Conservation (phyloP, 1,284 basidiomycete species). For the Mrakiaceae sp. region DNA sequence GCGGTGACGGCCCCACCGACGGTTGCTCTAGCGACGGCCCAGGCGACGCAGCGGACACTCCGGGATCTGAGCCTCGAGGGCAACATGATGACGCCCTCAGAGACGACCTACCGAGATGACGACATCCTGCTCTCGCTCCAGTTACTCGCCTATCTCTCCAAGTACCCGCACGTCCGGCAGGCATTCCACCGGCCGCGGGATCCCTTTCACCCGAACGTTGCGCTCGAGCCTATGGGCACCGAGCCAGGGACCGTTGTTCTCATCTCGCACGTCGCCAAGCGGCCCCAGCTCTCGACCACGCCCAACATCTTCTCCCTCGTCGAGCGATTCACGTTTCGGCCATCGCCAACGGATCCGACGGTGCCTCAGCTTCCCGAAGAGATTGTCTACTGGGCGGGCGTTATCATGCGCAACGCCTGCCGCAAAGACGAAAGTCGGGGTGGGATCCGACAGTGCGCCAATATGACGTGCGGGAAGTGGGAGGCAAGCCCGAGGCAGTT, state of each 20-base stretch:
- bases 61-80: conserved; percentile 17
- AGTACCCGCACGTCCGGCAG: conserved; percentile 95
- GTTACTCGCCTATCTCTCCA: conserved; percentile 89
- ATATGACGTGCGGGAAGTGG: conserved; percentile 95
- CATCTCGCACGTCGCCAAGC: conserved; percentile 35
- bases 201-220: conserved; percentile 36
- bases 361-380: conserved; percentile 68
- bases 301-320: conserved; percentile 93
- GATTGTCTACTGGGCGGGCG: conserved; percentile 98
- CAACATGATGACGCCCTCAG: conserved; percentile 17
- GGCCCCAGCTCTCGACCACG: conserved; percentile 33
- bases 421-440: conserved; percentile 87
- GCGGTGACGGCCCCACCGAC: not conserved
- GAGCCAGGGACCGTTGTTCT: not conserved
- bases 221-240: conserved; percentile 24
- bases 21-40: conserved; percentile 17
- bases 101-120: conserved; percentile 65
- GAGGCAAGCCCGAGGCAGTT: conserved; percentile 88
- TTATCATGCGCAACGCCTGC: conserved; percentile 98
- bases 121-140: conserved; percentile 86
- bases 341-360: conserved; percentile 64
- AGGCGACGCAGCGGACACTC: conserved; percentile 17
- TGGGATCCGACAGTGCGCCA: conserved; percentile 94
- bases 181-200: conserved; percentile 79
- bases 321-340: conserved; percentile 88